Evolutionary conservation across 352 stramenopile genomes (phyloP).

Genomic region (Phytopythium delawarense): DNA sequence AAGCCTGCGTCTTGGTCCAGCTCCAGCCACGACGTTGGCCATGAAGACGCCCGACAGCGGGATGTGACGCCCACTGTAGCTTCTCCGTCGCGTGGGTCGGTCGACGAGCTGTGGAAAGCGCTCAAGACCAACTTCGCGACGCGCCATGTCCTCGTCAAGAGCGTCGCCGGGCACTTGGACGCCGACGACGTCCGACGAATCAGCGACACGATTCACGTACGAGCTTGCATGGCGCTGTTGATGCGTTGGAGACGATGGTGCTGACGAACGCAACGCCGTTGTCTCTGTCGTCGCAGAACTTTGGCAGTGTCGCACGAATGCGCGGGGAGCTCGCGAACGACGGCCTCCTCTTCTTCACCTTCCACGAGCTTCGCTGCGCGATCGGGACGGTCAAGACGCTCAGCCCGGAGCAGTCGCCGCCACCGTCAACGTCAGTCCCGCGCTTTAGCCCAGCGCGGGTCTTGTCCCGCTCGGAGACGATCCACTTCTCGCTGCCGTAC

Average conservation of each 20-base stretch:
- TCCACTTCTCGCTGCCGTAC: slow-evolving; percentile 68
- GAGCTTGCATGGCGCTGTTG: slow-evolving; percentile 3
- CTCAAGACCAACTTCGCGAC: slow-evolving; percentile 60
- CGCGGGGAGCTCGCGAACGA: slow-evolving; percentile 42
- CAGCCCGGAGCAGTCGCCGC: not conserved
- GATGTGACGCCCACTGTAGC: not conserved
- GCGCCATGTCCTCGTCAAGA: slow-evolving; percentile 64
- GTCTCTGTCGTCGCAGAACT: slow-evolving; percentile 32
- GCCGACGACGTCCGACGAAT: slow-evolving; percentile 35
- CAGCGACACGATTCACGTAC: slow-evolving; percentile 50
- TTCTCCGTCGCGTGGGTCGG: not conserved
- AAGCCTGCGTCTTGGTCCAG: slow-evolving; percentile 14
- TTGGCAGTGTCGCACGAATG: slow-evolving; percentile 48
- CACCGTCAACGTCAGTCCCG: not conserved
- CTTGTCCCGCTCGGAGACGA: slow-evolving; percentile 15
- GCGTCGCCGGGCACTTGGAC: slow-evolving; percentile 27
- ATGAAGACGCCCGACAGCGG: not conserved
- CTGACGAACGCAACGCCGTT: not conserved
- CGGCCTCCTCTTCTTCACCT: slow-evolving; percentile 73
- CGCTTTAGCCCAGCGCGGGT: slow-evolving; percentile 1
- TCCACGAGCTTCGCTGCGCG: slow-evolving; percentile 64
- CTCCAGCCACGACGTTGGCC: slow-evolving; percentile 3
- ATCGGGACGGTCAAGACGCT: slow-evolving; percentile 41
- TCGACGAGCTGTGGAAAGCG: slow-evolving; percentile 43
- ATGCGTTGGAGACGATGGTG: not conserved